phyloP scores from a whole-genome alignment of 345 rosid genomes.

The Draba incana region DNA sequence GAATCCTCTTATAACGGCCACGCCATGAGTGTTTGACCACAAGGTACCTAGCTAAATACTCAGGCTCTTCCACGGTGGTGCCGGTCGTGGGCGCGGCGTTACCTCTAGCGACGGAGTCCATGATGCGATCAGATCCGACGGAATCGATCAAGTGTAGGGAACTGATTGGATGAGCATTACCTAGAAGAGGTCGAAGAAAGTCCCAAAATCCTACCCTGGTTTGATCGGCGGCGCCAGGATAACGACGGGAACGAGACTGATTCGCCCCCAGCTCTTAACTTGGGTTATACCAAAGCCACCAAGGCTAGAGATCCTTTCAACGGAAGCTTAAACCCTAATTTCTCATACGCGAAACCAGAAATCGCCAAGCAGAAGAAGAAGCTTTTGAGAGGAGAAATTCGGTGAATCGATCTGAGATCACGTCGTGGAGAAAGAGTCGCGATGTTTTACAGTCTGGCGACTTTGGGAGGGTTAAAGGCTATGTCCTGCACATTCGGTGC shows the following conservation, averaged over 20 bases:
- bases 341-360: constrained; percentile 5
- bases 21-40: constrained; percentile 98
- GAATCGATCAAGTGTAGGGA: constrained; percentile 60
- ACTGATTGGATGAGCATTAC: constrained; percentile 62
- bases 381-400: neutral
- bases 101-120: constrained; percentile 52
- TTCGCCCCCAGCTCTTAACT: constrained; percentile 88
- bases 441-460: constrained; percentile 30
- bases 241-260: constrained; percentile 82
- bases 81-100: constrained; percentile 36
- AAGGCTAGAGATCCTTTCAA: constrained; percentile 16
- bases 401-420: constrained; percentile 24
- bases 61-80: constrained; percentile 70
- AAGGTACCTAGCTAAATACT: constrained; percentile 85
- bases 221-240: constrained; percentile 51
- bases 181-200: constrained; percentile 52
- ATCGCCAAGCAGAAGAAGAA: neutral
- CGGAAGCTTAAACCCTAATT: constrained; percentile 43
- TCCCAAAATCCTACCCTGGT: constrained; percentile 75
- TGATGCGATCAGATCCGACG: constrained; percentile 46
- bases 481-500: constrained; percentile 16
- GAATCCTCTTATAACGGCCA: constrained; percentile 90
- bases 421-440: neutral
- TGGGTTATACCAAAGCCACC: constrained; percentile 45
- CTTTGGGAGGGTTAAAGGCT: constrained; percentile 26